Base-by-base conservation (phyloP, 2,329 filamentous ascomycete species). In the Monosporascus ibericus region DNA sequence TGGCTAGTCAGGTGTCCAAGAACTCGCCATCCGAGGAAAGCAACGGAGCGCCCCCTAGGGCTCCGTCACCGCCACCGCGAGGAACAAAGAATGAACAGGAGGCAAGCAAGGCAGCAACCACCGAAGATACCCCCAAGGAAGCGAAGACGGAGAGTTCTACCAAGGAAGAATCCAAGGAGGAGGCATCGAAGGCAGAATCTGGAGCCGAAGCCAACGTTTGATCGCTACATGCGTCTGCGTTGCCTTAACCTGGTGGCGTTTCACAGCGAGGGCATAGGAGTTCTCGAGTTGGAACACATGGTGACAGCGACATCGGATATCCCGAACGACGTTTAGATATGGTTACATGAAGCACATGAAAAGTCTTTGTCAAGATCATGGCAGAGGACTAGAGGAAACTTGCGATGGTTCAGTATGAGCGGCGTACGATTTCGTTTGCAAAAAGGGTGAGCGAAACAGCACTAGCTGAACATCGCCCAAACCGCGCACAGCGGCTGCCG, bases 1-100 rank as follows among this genome's bases (percentile, higher is more conserved):
- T 92, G 58, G 86, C 83, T 59, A 92, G 87, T 70, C 90, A 95
- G 74, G 88, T 94, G 55, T 81, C 83, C 67, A 92, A 89, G 74
- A 76, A 75, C 54, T 60, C 64, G 15, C 58, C 63, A 6, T 54
- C 54, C 49, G 60, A 63, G 40, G 65, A 64, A 47, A 58, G 52
- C 50, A 58, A 59, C 48, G 63, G 57, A 50, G 57, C 61, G 20
- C 65, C 67, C 25, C 70, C 67, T 8, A 58, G 60, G 55, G 65
- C 65, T 20, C 65, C 65, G 6, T 68, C 64, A 42, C 66, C 65
- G 27, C 67, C 65, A 20, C 61, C 65, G 24, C 61, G 64, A 30
- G 58, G 58, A 48, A 55, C 55, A 44, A 68, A 59, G 61, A 66
- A 63, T 50, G 55, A 60, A 44, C 59, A 63, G 48, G 61, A 62